Evolutionary conservation across 106 monocot species (phyloP), one percentile per base, ranked within the genome.

Genomic region (Dendrobium nobile): DNA sequence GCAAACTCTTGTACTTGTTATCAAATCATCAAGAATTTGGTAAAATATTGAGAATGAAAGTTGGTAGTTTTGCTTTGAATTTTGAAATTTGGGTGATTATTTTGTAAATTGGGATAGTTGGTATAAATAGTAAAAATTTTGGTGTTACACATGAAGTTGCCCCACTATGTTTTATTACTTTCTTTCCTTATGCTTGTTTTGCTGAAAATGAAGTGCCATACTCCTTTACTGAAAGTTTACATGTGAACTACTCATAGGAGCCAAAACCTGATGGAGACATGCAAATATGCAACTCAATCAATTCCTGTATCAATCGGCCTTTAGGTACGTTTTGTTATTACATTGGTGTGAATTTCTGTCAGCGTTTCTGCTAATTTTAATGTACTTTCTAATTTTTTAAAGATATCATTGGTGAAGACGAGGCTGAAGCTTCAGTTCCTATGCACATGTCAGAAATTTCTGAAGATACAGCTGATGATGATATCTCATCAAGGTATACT

Each of bases 401-500:
- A 95, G 86, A 88, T 78, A 64, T 91, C 51, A 80, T 82, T 80
- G 94, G 80, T 77, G 94, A 94, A 82, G 94, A 91, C 65, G 94
- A 92, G 54, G 87, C 82, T 51, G 96, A 96, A 84, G 86, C 76
- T 85, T 91, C 88, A 55, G 81, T 84, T 82, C 92, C 92, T 64
- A 70, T 86, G 67, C 90, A 89, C 72, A 85, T 83, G 73, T 82
- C 84, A 54, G 94, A 90, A 87, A 83, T 80, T 77, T 93, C 91
- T 41, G 91, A 91, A 86, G 92, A 95, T 77, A 92, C 88, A 65
- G 86, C 84, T 77, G 91, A 91, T n/a, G 94, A 92, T 84, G 94
- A 98, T 73, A 77, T 85, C 5, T 98, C 92, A 48, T 93, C 98
- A 79, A 95, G 98, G 98, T 98, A 85, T 54, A 72, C 33, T 45